Evolutionary conservation across 2,329 filamentous ascomycete genomes (phyloP), one percentile per base, ranked within the genome.

Genomic region (Xylariaceae sp.): DNA sequence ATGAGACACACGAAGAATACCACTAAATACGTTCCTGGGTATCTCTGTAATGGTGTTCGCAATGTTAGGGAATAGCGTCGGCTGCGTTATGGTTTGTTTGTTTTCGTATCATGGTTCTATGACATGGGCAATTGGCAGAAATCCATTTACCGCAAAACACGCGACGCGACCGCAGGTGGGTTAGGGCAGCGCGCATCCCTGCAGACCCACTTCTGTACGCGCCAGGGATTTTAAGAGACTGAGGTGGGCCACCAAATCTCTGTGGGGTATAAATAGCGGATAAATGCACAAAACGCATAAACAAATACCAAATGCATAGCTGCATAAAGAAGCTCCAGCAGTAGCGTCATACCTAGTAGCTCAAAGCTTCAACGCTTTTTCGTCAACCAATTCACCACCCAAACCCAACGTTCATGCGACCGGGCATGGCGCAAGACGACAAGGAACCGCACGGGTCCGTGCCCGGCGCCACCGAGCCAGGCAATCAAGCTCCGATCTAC

Each of bases 401-500:
- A 26, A 8, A 43, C 15, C 43, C 16, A 32, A 34, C 47, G 49
- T 47, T 43, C 53, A 34, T 44, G 16, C 53, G 44, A 51, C 34
- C 53, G 39, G 50, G 39, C 59, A 72, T 73, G 64, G 67, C 66
- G 36, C 66, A 66, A 65, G 63, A 71, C 58, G 49, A 64, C 51
- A 57, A 63, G 54, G 15, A 43, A 50, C 61, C 65, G 21, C 67
- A 64, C 42, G 65, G 63, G 26, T 68, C 70, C 39, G 70, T 71
- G 15, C 68, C 71, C 3, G 70, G 69, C 22, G 66, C 62, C 16
- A 70, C 66, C 12, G 63, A 65, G 40, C 63, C 67, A 12, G 65
- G 69, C 45, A 61, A 67, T 12, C 61, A 71, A 2, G 63, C 67
- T 8, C 71, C 72, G 60, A 57, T 69, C 47, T 74, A 74, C 65